A percentile compares a stretch with the other conserved stretches of the same genome.
Conservation (phyloP, 257 asterid genomes). For the Prunella vulgaris region DNA sequence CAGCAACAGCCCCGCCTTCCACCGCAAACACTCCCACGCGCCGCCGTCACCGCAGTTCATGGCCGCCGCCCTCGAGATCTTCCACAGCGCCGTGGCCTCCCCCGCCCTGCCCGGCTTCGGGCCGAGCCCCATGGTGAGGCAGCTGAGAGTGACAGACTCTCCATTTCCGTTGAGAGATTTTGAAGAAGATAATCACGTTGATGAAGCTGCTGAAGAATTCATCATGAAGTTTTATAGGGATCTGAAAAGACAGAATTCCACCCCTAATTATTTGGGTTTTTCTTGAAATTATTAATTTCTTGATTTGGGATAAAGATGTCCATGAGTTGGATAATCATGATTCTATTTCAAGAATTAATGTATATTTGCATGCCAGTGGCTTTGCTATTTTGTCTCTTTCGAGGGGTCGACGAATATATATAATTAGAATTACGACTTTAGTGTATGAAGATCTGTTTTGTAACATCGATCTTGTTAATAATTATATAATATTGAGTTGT, state of each 20-base stretch:
- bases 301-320: no score
- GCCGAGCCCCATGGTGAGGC: slow-evolving; percentile 63
- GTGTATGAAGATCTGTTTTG: no score
- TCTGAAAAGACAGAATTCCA: slow-evolving; percentile 37
- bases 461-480: no score
- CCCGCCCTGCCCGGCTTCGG: slow-evolving; percentile 74
- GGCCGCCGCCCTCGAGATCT: slow-evolving; percentile 39
- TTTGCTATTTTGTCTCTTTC: no score
- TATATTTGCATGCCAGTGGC: neutral
- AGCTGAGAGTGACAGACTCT: slow-evolving; percentile 52
- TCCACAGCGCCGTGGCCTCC: slow-evolving; percentile 34
- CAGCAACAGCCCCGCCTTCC: slow-evolving; percentile 32
- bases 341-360: neutral
- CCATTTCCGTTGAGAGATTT: slow-evolving; percentile 42
- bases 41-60: slow-evolving; percentile 1
- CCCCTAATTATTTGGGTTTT: neutral
- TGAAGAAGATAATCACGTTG: slow-evolving; percentile 34
- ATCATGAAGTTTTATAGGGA: slow-evolving; percentile 42
- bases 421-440: no score
- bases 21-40: slow-evolving; percentile 21
- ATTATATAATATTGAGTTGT: no score
- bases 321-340: no score
- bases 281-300: neutral
- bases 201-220: slow-evolving; percentile 56
- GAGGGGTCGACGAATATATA: no score